Evolutionary conservation across 805 yeast genomes (phyloP).

Genomic region (Candida tammaniensis): DNA sequence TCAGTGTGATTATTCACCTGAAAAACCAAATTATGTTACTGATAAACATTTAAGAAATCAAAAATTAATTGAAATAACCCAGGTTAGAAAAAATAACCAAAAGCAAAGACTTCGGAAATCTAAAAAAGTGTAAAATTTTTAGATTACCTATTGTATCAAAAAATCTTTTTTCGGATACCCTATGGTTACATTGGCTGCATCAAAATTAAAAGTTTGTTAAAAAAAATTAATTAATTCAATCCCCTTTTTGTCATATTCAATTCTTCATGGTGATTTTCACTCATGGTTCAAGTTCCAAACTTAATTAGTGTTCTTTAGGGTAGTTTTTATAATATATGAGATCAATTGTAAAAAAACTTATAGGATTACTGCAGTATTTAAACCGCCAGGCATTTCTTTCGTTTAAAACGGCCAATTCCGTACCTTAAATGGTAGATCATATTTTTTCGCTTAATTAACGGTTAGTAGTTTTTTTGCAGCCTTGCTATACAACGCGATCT

Average conservation of each 20-base stretch:
- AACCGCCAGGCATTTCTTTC: background rate
- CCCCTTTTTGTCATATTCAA: constrained; percentile 3
- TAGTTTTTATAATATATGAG: too few species aligned
- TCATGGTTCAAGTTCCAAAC: constrained; percentile 1
- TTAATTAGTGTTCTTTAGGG: constrained; percentile 2
- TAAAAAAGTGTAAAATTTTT: constrained; percentile 4
- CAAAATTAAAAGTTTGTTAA: too few species aligned
- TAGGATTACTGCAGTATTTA: background rate
- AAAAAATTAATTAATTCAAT: too few species aligned
- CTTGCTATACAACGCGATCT: too few species aligned
- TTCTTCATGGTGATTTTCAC: constrained; percentile 6
- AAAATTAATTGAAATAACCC: constrained; percentile 31
- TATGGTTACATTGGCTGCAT: too few species aligned
- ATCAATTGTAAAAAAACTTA: constrained; percentile 1
- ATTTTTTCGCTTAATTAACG: constrained; percentile 3
- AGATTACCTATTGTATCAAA: too few species aligned
- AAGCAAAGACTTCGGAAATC: constrained; percentile 6
- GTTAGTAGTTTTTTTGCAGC: too few species aligned
- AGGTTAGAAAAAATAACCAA: constrained; percentile 23
- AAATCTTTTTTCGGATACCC: too few species aligned
- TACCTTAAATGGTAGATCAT: constrained; percentile 3
- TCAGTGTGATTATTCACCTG: constrained; percentile 37
- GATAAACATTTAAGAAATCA: constrained; percentile 31
- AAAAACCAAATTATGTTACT: constrained; percentile 38
- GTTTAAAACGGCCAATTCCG: too few species aligned